Base-by-base conservation (phyloP, 2,329 filamentous ascomycete species). In the Neonectria magnoliae region DNA sequence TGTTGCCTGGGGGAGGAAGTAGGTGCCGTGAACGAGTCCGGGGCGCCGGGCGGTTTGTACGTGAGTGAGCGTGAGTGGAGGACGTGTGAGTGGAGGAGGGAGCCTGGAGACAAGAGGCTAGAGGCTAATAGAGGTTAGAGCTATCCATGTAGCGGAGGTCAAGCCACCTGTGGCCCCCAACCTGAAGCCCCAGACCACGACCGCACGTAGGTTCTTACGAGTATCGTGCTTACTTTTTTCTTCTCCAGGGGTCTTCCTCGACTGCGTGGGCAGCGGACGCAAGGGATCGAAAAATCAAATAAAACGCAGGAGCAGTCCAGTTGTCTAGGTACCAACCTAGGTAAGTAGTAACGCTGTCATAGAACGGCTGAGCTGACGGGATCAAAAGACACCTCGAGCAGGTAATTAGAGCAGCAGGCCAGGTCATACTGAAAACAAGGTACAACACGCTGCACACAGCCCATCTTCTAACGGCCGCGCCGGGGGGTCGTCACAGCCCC, bases 41-140 rank as follows among this genome's bases (percentile, higher is more conserved):
- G 63, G 69, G 60, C 64, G 60, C 64, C 67, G 57, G 62, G 62
- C 67, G 57, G 64, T 57, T 68, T 65, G 56, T 60, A 59, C 42
- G 55, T 44, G 61, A 64, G 55, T 36, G 61, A 64, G 61, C 56
- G 61, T 65, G 65, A 70, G 65, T 75, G 69, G 69, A 73, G 65
- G 70, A 75, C 36, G 56, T 51, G 61, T 65, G 65, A 68, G 65
- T 75, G 69, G 69, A 73, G 65, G 70, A 75, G 72, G 68, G 67
- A 71, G 67, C 66, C 58, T 66, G 54, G 50, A 63, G 47, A 53
- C 53, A 47, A 55, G 44, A 53, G 47, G 47, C 53, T 58, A 57
- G 48, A 53, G 50, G 57, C 51, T 41, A 56, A 33, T 20, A 57
- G 47, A 58, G 57, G 31, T 50, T 31, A 56, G 56, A 57, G 59